These are phyloP conservation scores for Cladosporium cucumerinum DNA, from an alignment of 2,329 filamentous ascomycete species.

Conservation along the genomic window DNA sequence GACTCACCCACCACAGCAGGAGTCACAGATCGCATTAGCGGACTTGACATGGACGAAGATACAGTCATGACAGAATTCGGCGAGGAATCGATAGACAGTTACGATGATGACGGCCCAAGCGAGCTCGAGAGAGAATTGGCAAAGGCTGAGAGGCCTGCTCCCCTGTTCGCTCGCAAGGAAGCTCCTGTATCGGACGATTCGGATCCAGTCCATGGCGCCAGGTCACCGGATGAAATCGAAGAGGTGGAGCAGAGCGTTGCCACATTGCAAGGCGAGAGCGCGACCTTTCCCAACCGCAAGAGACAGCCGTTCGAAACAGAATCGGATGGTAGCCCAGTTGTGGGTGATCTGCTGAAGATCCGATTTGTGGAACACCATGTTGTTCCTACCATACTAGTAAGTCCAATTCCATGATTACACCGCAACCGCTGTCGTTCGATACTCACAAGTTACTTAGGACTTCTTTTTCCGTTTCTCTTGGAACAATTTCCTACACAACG, in stretches of 20 bases:
- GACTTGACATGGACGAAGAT: constrained; percentile 59
- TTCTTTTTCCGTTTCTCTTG: constrained; percentile 99
- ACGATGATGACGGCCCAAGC: constrained; percentile 30
- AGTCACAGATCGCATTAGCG: constrained; percentile 54
- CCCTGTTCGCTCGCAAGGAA: constrained; percentile 53
- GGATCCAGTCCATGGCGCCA: constrained; percentile 18
- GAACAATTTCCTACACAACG: constrained; percentile 99
- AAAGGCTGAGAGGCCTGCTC: constrained; percentile 61
- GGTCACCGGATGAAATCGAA: constrained; percentile 25
- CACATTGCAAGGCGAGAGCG: constrained; percentile 30
- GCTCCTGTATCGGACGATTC: constrained; percentile 16
- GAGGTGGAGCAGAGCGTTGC: constrained; percentile 27
- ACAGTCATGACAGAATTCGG: constrained; percentile 47
- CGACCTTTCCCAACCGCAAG: constrained; percentile 24
- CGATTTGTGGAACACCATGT: constrained; percentile 94
- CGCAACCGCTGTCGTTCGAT: background rate
- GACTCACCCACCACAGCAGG: constrained; percentile 51
- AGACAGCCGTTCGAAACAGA: constrained; percentile 54
- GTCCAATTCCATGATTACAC: constrained; percentile 34
- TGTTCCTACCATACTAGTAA: constrained; percentile 90
- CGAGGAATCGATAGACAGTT: constrained; percentile 28
- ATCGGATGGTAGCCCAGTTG: constrained; percentile 67
- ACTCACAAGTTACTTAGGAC: constrained; percentile 52
- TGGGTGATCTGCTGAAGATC: constrained; percentile 92
- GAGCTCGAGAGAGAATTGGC: constrained; percentile 33